A percentile compares a stretch with the other conserved stretches of the same genome.
phyloP scores from a whole-genome alignment of 371 early-diverging fungal species.

The Rhizopus sp. region DNA sequence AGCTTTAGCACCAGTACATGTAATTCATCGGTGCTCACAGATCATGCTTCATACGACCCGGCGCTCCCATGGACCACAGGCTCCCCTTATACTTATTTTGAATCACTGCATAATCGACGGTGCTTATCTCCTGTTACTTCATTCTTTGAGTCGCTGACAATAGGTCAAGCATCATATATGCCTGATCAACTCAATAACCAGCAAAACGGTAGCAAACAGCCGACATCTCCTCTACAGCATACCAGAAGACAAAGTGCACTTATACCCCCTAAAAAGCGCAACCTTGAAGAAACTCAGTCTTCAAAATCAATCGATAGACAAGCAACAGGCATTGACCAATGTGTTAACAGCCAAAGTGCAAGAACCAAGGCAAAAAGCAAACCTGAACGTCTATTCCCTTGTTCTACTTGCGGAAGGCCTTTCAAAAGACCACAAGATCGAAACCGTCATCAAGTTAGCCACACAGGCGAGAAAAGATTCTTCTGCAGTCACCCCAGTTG shows the following conservation, averaged over 20 bases:
- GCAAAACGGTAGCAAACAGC: neutral
- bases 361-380: neutral
- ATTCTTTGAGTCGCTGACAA: neutral
- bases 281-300: too few relatives aligned
- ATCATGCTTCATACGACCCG: neutral
- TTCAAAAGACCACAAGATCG: neutral
- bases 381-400: neutral
- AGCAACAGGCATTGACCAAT: neutral
- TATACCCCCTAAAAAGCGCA: too few relatives aligned
- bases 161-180: neutral
- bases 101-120: neutral
- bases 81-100: neutral
- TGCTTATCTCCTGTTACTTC: neutral
- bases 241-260: neutral
- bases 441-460: neutral
- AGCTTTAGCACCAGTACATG: conserved; percentile 1
- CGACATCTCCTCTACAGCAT: neutral
- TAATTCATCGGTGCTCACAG: neutral
- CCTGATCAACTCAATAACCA: neutral
- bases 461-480: neutral
- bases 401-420: neutral
- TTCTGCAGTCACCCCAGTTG: neutral
- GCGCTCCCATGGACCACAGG: neutral
- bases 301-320: neutral
- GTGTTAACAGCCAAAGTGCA: neutral